Conservation (phyloP, 2,329 filamentous ascomycete species). For the Trichophyton benhamiae region DNA sequence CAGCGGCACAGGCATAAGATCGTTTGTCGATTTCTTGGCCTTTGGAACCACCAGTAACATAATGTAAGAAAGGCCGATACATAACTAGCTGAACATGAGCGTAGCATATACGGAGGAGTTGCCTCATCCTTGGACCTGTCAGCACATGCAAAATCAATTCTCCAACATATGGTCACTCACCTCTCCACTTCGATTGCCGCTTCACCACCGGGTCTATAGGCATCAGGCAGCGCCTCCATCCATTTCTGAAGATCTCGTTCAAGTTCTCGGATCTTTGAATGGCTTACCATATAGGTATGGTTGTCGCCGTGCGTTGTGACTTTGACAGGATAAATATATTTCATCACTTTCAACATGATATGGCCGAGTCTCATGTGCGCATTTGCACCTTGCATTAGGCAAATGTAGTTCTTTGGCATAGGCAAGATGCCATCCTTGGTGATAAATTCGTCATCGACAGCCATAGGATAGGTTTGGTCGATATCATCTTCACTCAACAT, state of each 20-base stretch:
- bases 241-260: conserved; percentile 51
- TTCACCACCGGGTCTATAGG: conserved; percentile 67
- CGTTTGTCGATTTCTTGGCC: conserved; percentile 45
- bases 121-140: conserved; percentile 38
- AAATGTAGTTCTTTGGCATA: conserved; percentile 44
- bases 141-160: conserved; percentile 4
- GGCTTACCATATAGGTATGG: conserved; percentile 50
- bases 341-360: conserved; percentile 50
- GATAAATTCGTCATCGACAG: conserved; percentile 38
- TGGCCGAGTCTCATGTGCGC: conserved; percentile 47
- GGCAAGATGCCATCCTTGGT: conserved; percentile 36
- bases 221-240: conserved; percentile 57
- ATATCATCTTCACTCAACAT: conserved; percentile 41
- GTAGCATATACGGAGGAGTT: conserved; percentile 51
- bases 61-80: conserved; percentile 54
- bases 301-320: conserved; percentile 33
- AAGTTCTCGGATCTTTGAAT: conserved; percentile 52
- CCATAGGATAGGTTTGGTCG: conserved; percentile 37
- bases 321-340: conserved; percentile 53
- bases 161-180: conserved; percentile 40
- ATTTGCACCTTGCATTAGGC: conserved; percentile 49
- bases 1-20: conserved; percentile 53
- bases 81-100: conserved; percentile 53
- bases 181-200: conserved; percentile 61
- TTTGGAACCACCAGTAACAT: conserved; percentile 43